A percentile compares a stretch with the other conserved stretches of the same genome.
Conservation (phyloP, 2,329 filamentous ascomycete species). For the Cytospora leucostoma region DNA sequence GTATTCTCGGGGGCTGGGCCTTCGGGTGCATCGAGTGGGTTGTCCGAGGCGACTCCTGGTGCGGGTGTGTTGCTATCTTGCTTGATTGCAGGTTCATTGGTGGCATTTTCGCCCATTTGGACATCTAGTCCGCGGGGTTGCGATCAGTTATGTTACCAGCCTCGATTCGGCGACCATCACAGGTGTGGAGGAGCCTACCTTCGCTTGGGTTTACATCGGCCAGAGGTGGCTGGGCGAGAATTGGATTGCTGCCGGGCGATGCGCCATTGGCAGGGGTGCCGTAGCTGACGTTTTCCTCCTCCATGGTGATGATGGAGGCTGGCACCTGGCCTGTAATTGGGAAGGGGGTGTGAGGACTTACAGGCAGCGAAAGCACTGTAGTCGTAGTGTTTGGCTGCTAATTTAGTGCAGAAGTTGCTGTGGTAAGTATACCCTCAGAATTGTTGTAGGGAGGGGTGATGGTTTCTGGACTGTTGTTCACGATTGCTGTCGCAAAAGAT, state of each 20-base stretch:
- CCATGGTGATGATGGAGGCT: constrained; percentile 50
- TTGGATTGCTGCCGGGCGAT: constrained; percentile 58
- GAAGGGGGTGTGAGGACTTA: not conserved
- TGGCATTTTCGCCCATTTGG: constrained; percentile 59
- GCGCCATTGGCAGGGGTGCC: constrained; percentile 59
- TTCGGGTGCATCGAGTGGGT: constrained; percentile 68
- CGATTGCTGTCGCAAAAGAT: constrained; percentile 25
- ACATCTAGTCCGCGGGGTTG: constrained; percentile 51
- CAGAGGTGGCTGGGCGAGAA: constrained; percentile 56
- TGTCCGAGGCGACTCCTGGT: constrained; percentile 56
- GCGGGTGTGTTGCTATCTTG: constrained; percentile 63
- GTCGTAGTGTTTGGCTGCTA: constrained; percentile 22
- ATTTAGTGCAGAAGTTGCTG: not conserved
- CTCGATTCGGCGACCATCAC: not conserved
- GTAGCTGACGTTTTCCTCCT: constrained; percentile 57
- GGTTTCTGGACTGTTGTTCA: constrained; percentile 18
- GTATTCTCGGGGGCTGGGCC: constrained; percentile 64
- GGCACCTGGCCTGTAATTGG: constrained; percentile 24
- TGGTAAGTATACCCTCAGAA: not conserved
- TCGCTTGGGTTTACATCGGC: constrained; percentile 46
- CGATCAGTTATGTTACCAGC: not conserved
- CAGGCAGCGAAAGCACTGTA: constrained; percentile 17
- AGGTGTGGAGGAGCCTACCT: constrained; percentile 43
- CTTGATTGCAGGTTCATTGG: constrained; percentile 54
- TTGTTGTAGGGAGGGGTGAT: constrained; percentile 11